Evolutionary conservation across 73 alveolate genomes (phyloP).

Genomic region (Paramecium sonneborni): DNA sequence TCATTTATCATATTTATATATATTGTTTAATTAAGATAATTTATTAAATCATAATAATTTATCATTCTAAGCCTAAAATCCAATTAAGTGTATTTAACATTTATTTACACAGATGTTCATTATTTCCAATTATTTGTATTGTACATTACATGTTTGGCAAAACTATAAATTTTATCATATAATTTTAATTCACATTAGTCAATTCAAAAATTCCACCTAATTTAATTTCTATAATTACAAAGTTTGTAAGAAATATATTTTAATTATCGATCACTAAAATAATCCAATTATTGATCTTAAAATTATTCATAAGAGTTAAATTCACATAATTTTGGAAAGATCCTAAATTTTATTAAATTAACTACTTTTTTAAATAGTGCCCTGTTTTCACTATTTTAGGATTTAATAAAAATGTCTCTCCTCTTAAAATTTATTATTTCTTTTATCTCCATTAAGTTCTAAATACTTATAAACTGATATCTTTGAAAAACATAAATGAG

Average conservation of each 20-base stretch:
- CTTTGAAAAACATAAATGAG: slow-evolving; percentile 26
- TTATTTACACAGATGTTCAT: not conserved
- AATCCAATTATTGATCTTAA: not conserved
- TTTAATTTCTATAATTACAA: not conserved
- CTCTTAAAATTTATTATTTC: not conserved
- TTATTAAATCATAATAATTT: not conserved
- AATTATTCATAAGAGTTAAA: not conserved
- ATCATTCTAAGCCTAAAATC: slow-evolving; percentile 35
- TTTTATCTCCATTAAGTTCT: slow-evolving; percentile 36
- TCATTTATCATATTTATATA: slow-evolving; percentile 1
- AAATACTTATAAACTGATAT: not conserved
- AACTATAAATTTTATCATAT: slow-evolving; percentile 26
- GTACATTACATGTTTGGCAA: slow-evolving; percentile 24
- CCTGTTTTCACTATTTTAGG: not conserved
- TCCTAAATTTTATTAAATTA: not conserved
- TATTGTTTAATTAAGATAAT: not conserved
- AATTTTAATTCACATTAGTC: slow-evolving; percentile 15
- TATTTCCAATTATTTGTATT: not conserved
- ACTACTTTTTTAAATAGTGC: not conserved
- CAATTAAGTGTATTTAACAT: slow-evolving; percentile 7
- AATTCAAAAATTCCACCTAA: slow-evolving; percentile 52
- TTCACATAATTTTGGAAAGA: slow-evolving; percentile 34
- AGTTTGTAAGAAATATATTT: slow-evolving; percentile 1
- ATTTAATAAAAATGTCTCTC: slow-evolving; percentile 18
- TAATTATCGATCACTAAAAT: not conserved